Base-by-base conservation (phyloP, 2,329 filamentous ascomycete genomes). In the Botryotinia calthae region DNA sequence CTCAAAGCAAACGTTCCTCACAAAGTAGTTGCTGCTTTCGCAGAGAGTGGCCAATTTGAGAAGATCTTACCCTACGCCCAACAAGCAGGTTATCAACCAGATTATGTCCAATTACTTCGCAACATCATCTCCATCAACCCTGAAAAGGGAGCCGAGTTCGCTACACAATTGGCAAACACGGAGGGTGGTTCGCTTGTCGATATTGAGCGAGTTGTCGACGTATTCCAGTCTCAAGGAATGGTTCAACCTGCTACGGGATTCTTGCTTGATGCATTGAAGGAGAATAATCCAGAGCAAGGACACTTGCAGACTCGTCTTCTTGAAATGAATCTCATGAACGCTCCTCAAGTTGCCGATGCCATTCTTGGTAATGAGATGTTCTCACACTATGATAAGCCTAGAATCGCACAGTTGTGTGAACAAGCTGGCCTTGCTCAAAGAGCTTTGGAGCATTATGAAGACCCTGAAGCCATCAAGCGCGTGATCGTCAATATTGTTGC, bases 311-410 rank as follows among this genome's bases (percentile, higher is more conserved):
- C 97, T 34, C 92, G 96, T 74, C 87, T 99, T 4, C 86, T 99
- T 72, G 97, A 99, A 86, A 98, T 99, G 95, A 99, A 99, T 83
- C 84, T 99, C 75, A 87, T 97, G 83, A 97, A 97, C 78, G 97
- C 96, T 1, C 96, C 96, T 68, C 96, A 98, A 82, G 97, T 99
- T 71, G 96, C 97, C 5, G 97, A 99, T 82, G 96, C 96, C 48
- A 99, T 99, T 77, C 89, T 99, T 58, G 93, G 95, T 77, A 99
- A 99, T 80, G 94, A 98, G 79, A 98, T 99, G 92, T 98, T 99
- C 84, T 94, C 94, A 0, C 90, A 99, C 84, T 99, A 97, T 80
- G 96, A 99, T 84, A 97, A 93, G 85, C 84, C 90, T 63, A 92
- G 94, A 76, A 93, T 99, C 82, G 93, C 95, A 37, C 89, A 91